These are phyloP conservation scores for Leishmania amazonensis DNA, from an alignment of 208 protist species.

Conservation along the genomic window DNA sequence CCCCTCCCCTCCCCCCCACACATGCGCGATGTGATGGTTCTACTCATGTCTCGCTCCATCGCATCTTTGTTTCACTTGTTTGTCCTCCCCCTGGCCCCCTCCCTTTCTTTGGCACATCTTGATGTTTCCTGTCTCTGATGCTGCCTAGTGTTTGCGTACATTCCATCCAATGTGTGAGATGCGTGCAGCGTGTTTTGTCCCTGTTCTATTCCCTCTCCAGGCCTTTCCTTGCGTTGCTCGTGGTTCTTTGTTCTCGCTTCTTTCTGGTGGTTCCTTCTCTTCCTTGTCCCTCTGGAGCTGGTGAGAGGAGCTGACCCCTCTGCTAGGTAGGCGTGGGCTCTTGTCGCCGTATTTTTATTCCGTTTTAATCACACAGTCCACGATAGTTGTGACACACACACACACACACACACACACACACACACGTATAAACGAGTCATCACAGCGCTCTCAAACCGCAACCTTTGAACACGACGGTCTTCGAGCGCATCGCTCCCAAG, in stretches of 20 bases:
- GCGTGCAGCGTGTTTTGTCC: background rate
- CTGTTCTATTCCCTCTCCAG: no score
- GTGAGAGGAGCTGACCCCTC: background rate
- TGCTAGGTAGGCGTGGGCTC: background rate
- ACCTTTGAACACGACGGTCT: background rate
- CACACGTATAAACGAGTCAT: background rate
- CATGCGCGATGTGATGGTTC: background rate
- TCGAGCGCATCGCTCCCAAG: background rate
- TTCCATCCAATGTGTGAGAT: background rate
- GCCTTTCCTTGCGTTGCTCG: background rate
- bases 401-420: background rate
- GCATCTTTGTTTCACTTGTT: background rate
- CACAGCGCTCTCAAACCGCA: background rate
- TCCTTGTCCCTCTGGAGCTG: background rate
- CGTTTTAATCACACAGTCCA: background rate
- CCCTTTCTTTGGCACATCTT: background rate
- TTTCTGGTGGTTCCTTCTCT: background rate
- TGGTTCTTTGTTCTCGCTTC: background rate
- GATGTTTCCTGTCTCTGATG: background rate
- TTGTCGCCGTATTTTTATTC: background rate
- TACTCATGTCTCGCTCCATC: background rate
- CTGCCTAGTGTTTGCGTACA: background rate
- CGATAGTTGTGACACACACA: background rate
- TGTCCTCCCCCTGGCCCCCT: background rate
- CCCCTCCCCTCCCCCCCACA: no score